Conservation (phyloP, 306 rosid species). For the Pyrus pyrifolia region DNA sequence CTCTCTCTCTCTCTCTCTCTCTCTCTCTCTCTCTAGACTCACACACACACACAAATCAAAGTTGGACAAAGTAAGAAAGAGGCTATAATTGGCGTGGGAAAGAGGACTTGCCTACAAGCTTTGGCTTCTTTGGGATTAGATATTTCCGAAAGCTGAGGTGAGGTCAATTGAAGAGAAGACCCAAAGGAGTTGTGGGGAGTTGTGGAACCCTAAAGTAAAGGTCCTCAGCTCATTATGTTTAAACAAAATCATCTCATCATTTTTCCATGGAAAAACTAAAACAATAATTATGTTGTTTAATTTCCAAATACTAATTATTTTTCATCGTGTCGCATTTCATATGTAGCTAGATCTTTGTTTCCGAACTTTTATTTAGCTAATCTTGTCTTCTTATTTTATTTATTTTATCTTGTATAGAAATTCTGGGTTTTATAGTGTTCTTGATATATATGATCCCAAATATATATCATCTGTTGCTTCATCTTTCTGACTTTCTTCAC, state of each 20-base stretch:
- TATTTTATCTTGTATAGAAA: neutral
- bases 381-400: neutral
- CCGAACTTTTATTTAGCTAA: neutral
- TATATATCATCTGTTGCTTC: neutral
- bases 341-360: neutral
- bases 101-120: constrained; percentile 25
- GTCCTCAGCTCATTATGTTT: constrained; percentile 23
- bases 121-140: constrained; percentile 54
- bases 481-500: neutral
- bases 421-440: neutral
- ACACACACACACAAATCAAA: neutral
- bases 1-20: constrained; percentile 7
- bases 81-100: constrained; percentile 42
- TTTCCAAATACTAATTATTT: neutral
- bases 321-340: neutral
- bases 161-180: neutral
- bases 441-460: neutral
- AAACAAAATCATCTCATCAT: neutral
- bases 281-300: neutral
- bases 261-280: neutral
- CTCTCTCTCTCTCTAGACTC: neutral
- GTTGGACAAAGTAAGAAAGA: constrained; percentile 44
- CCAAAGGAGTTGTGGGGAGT: constrained; percentile 34
- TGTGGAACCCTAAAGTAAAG: constrained; percentile 22
- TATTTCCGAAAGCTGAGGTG: constrained; percentile 58